phyloP scores from a whole-genome alignment of 176 grass and related monocot genomes.

The Paspalum vaginatum region DNA sequence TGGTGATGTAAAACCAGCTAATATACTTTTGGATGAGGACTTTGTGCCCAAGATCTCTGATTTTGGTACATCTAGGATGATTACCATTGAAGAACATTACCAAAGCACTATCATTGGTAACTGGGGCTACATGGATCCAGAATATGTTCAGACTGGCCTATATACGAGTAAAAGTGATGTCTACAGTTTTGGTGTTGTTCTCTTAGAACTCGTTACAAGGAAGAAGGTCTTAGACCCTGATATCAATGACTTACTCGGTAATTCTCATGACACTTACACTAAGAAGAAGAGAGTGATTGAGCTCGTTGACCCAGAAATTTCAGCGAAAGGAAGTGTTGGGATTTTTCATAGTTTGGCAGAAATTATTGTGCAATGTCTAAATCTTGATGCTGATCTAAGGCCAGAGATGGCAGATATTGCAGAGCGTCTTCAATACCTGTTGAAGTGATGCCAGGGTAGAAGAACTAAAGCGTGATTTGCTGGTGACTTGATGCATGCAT shows the following conservation, averaged over 20 bases:
- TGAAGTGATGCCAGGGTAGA: constrained; percentile 4
- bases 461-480: not conserved
- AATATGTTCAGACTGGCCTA: constrained; percentile 14
- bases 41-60: not conserved
- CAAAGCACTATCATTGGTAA: constrained; percentile 18
- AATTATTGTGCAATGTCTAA: constrained; percentile 28
- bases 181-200: constrained; percentile 29
- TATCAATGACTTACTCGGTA: not conserved
- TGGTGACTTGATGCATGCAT: not conserved
- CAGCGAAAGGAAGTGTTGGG: not conserved
- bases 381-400: constrained; percentile 24
- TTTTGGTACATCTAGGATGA: constrained; percentile 26
- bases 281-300: constrained; percentile 7
- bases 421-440: not conserved
- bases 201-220: constrained; percentile 29
- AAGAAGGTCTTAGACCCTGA: not conserved
- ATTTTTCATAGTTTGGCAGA: constrained; percentile 6
- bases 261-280: constrained; percentile 1
- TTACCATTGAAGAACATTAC: constrained; percentile 1
- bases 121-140: constrained; percentile 33
- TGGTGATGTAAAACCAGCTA: constrained; percentile 16
- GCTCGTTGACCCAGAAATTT: constrained; percentile 40
- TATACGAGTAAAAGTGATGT: constrained; percentile 29
- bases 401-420: constrained; percentile 32
- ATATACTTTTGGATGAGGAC: constrained; percentile 12